phyloP scores from a whole-genome alignment of 2,329 filamentous ascomycete species.

The Pyrenochaeta sp. region DNA sequence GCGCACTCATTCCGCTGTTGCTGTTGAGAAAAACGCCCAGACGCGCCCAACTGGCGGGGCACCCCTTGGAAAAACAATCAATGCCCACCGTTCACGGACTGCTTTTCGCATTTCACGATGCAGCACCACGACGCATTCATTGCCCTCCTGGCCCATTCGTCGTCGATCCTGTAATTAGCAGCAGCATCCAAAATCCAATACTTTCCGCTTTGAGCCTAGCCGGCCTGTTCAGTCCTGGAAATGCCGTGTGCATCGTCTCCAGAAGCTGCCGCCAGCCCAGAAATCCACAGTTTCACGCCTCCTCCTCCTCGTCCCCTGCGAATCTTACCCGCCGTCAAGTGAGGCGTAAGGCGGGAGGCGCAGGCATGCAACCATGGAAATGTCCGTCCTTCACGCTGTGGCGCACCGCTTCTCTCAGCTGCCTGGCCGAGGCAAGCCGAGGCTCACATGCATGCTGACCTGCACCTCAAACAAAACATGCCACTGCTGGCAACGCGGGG shows the following conservation, averaged over 20 bases:
- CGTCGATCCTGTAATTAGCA: too few species aligned
- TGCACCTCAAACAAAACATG: neutral
- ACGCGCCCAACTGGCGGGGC: constrained; percentile 1
- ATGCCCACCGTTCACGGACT: too few species aligned
- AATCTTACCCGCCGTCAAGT: neutral
- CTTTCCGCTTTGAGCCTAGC: too few species aligned
- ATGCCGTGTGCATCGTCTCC: neutral
- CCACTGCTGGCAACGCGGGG: constrained; percentile 1
- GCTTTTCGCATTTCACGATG: too few species aligned
- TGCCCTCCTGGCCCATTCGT: too few species aligned
- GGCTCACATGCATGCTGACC: constrained; percentile 1
- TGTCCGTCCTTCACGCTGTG: neutral
- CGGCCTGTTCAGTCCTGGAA: too few species aligned
- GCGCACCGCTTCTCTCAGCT: neutral
- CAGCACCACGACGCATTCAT: too few species aligned
- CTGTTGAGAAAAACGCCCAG: neutral
- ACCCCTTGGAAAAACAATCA: neutral
- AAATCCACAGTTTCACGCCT: neutral
- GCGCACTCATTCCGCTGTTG: neutral
- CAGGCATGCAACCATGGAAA: too few species aligned
- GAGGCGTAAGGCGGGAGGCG: neutral
- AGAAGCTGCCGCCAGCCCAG: neutral
- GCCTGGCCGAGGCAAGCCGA: neutral
- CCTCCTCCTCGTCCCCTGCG: neutral
- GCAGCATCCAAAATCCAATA: too few species aligned